Evolutionary conservation across 257 asterid species (phyloP), one percentile per base, ranked within the genome.

Genomic region (Solanum ossicruentum): DNA sequence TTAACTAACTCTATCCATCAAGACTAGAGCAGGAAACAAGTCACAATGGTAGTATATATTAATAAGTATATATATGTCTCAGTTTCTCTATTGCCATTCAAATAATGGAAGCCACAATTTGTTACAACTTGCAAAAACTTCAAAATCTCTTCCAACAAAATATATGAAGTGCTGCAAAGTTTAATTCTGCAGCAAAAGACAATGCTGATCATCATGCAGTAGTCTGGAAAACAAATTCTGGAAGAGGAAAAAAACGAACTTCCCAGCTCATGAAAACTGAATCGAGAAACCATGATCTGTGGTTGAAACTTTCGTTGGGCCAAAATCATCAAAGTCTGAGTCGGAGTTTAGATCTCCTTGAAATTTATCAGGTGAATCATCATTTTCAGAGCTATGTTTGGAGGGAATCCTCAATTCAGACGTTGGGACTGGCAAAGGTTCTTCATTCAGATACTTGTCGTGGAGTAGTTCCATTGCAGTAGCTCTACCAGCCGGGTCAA

Each of bases 381-480:
- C 98, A n/a, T 90, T 92, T 1, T 83, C 86, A 78, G 69, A 85
- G 87, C 90, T 91, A 39, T 87, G 90, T 81, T 89, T 91, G 3
- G 94, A 83, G 41, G 99, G 99, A 80, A 97, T 89, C 87, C 98
- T 90, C 84, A 97, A 88, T 87, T 93, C 95, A 57, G 95, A 88
- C 15, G 90, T 36, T 20, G 92, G 90, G 16, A 90, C 89, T 0
- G 99, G 98, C 10, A 92, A 86, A 45, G 99, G 99, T 54, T 93
- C 98, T 89, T 93, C 97, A 11, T 87, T 94, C 84, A 97, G 89
- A 90, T 97, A 97, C 88, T 90, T 95, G 71, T 92, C 98, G 6
- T 91, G 92, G 69, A 97, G 97, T 87, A 95, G 77, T 85, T 97
- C 99, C 93, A 89, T 86, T 1, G 99, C 93, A 63, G 94, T 90